These are phyloP conservation scores for Ochromonas danica DNA, from an alignment of 108 stramenopile species.

Conservation along the genomic window DNA sequence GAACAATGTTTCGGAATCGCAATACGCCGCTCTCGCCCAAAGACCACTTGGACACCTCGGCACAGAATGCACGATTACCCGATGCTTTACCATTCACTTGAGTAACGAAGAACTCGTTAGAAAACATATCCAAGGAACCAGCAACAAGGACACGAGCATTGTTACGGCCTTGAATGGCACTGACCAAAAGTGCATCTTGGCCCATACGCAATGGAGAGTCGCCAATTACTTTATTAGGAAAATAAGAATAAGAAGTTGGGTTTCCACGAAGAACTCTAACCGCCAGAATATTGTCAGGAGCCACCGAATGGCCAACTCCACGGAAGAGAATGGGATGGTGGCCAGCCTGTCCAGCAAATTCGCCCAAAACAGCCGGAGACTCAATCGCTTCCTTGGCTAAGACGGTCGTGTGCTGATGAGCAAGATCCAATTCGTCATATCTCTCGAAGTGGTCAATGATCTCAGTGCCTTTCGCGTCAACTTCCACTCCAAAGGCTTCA, in stretches of 20 bases:
- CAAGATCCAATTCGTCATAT: not conserved
- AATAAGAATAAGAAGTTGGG: constrained; percentile 33
- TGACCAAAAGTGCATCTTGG: constrained; percentile 12
- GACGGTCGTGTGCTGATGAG: not conserved
- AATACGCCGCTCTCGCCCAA: constrained; percentile 51
- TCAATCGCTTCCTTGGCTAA: not conserved
- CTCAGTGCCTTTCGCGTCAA: constrained; percentile 37
- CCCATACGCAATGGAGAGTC: not conserved
- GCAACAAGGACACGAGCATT: constrained; percentile 54
- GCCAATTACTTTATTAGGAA: not conserved
- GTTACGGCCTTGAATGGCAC: constrained; percentile 45
- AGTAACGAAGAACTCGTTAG: constrained; percentile 50
- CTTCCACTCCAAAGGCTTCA: constrained; percentile 29
- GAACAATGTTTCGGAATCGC: constrained; percentile 49
- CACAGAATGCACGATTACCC: constrained; percentile 7
- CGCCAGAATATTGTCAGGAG: constrained; percentile 24
- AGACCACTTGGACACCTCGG: constrained; percentile 44
- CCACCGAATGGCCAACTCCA: constrained; percentile 34
- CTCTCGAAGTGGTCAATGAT: constrained; percentile 34
- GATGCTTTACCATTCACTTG: constrained; percentile 32
- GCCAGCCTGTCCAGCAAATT: not conserved
- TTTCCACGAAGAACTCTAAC: constrained; percentile 31
- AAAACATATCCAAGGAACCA: constrained; percentile 47
- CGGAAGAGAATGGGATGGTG: constrained; percentile 31
- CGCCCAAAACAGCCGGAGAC: constrained; percentile 6